A percentile compares a stretch with the other conserved stretches of the same genome.
These are phyloP conservation scores for Diaporthe ampelina DNA, from an alignment of 2,329 filamentous ascomycete genomes.

Conservation along the genomic window DNA sequence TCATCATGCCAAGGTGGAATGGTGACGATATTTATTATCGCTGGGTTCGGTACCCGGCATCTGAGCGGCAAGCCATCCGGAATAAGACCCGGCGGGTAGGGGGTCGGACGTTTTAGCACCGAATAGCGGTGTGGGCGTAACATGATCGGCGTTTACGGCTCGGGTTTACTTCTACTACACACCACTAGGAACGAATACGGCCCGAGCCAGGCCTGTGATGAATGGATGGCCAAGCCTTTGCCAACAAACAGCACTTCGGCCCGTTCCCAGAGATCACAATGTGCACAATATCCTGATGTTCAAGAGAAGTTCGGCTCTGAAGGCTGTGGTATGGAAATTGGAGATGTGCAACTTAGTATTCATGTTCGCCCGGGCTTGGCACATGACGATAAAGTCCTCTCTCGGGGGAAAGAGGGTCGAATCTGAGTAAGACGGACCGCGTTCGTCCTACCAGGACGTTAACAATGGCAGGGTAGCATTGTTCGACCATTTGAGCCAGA, in stretches of 20 bases:
- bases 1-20: background rate
- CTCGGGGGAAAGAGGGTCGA: background rate
- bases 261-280: background rate
- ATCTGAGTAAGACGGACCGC: background rate
- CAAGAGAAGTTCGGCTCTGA: background rate
- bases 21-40: background rate
- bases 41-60: background rate
- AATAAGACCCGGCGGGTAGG: background rate
- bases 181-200: background rate
- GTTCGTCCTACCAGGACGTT: background rate
- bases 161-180: background rate
- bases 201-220: background rate
- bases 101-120: conserved; percentile 3
- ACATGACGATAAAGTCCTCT: background rate
- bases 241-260: too few species aligned
- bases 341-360: accelerated
- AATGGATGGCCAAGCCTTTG: background rate
- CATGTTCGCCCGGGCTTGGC: background rate
- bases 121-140: background rate
- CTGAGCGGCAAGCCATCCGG: conserved; percentile 4
- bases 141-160: background rate
- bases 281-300: background rate
- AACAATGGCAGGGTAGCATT: background rate
- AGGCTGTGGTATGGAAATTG: background rate
- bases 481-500: background rate